These are phyloP conservation scores for Lactarius trivialis DNA, from an alignment of 768 basidiomycete genomes.

Conservation along the genomic window DNA sequence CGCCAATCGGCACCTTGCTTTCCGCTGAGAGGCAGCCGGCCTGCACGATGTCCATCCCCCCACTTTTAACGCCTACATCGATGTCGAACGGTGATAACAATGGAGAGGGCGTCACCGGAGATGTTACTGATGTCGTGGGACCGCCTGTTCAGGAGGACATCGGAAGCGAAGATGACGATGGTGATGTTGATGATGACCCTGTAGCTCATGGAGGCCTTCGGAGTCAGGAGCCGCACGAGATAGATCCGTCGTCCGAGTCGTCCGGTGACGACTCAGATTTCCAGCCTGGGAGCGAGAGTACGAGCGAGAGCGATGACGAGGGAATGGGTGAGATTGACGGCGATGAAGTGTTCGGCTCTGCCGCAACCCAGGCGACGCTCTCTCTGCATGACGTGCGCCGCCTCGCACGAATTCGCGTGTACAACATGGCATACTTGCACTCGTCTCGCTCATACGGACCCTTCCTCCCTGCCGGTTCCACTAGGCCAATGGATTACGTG, in stretches of 20 bases:
- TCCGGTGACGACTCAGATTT: constrained; percentile 2
- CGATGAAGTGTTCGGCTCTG: neutral
- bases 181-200: neutral
- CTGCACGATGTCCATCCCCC: neutral
- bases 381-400: constrained; percentile 26
- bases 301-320: constrained; percentile 1
- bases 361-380: neutral
- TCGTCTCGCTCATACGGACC: constrained; percentile 34
- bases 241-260: neutral
- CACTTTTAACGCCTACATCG: neutral
- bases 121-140: neutral
- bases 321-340: constrained; percentile 7
- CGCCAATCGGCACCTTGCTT: neutral
- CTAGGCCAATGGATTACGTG: no score
- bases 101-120: neutral
- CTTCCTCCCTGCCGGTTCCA: constrained; percentile 27
- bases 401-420: constrained; percentile 32
- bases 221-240: neutral
- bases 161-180: neutral
- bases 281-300: neutral
- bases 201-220: neutral
- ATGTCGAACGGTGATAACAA: neutral
- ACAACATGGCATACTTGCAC: constrained; percentile 33
- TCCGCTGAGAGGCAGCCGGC: neutral
- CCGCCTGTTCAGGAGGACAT: neutral